phyloP scores from a whole-genome alignment of 2,329 filamentous ascomycete genomes.

The Fusarium sp. region DNA sequence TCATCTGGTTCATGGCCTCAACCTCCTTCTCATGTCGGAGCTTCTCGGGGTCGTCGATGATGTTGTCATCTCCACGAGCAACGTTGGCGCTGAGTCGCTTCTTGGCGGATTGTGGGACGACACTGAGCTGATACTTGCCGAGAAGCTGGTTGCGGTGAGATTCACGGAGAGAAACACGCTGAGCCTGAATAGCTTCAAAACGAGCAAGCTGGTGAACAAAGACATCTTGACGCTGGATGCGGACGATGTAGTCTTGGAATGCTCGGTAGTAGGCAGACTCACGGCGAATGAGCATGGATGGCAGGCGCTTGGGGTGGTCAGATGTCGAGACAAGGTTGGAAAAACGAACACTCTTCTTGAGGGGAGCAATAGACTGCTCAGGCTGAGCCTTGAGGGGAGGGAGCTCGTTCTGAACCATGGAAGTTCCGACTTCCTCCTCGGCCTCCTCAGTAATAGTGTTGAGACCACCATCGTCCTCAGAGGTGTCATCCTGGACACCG shows the following conservation, averaged over 20 bases:
- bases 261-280: constrained; percentile 90
- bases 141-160: constrained; percentile 83
- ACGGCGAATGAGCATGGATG: constrained; percentile 63
- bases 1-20: constrained; percentile 80
- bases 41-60: constrained; percentile 72
- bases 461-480: constrained; percentile 51
- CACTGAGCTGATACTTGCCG: constrained; percentile 84
- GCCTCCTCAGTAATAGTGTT: constrained; percentile 53
- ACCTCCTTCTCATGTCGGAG: constrained; percentile 79
- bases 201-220: constrained; percentile 87
- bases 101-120: constrained; percentile 74
- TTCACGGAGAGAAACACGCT: constrained; percentile 78
- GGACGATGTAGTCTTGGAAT: constrained; percentile 79
- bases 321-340: constrained; percentile 63
- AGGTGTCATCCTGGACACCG: constrained; percentile 65
- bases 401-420: constrained; percentile 44
- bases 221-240: constrained; percentile 74
- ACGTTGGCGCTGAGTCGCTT: constrained; percentile 79
- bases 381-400: constrained; percentile 26
- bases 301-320: constrained; percentile 62
- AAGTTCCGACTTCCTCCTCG: constrained; percentile 48
- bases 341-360: constrained; percentile 83
- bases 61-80: constrained; percentile 74
- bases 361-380: constrained; percentile 46
- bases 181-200: constrained; percentile 88